These are phyloP conservation scores for Fraxinus nigra DNA, from an alignment of 305 asterid genomes.

Conservation along the genomic window DNA sequence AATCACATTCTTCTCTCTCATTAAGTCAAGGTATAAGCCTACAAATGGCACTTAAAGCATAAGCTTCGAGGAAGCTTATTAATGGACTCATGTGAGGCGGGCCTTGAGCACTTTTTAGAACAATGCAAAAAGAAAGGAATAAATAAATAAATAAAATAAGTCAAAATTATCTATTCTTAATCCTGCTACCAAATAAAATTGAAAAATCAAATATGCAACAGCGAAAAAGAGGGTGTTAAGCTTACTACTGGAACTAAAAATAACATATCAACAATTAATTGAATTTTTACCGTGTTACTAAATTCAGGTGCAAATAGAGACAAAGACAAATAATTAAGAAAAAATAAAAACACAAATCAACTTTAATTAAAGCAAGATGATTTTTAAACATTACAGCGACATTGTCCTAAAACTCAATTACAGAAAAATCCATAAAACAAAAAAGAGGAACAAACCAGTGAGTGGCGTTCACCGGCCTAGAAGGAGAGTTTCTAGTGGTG, in stretches of 20 bases:
- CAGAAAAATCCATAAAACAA: neutral
- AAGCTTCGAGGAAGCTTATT: neutral
- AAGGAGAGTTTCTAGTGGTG: slow-evolving; percentile 58
- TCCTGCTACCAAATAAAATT: neutral
- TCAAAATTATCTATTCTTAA: neutral
- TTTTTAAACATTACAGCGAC: neutral
- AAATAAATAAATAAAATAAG: neutral
- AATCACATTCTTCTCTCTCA: neutral
- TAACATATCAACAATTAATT: neutral
- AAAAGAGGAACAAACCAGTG: slow-evolving; percentile 34
- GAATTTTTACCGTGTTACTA: neutral
- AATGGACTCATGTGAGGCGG: neutral
- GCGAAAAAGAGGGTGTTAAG: neutral
- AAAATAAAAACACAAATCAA: neutral
- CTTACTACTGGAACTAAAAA: neutral
- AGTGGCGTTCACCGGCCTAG: slow-evolving; percentile 65
- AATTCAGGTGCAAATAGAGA: neutral
- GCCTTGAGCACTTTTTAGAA: neutral
- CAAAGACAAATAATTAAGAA: neutral
- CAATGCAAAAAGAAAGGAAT: neutral
- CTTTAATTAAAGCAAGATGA: neutral
- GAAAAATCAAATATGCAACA: neutral
- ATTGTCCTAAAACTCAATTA: neutral
- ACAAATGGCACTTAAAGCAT: neutral
- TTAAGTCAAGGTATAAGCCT: neutral